Evolutionary conservation across 306 rosid species (phyloP).

Genomic region (Castanea sativa): DNA sequence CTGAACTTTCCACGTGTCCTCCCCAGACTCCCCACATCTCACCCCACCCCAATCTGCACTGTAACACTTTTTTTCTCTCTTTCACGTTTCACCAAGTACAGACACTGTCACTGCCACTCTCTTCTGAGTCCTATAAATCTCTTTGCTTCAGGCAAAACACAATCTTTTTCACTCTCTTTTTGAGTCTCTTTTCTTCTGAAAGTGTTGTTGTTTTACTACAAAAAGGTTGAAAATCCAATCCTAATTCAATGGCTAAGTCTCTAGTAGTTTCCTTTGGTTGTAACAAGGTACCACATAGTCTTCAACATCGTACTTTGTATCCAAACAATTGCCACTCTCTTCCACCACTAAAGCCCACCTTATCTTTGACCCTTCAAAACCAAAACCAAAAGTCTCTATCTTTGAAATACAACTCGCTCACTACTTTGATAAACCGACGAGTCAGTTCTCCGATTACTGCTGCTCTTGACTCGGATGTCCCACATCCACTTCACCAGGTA

Average conservation of each 20-base stretch:
- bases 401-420: not conserved
- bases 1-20: slow-evolving; percentile 31
- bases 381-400: slow-evolving; percentile 7
- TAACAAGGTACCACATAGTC: not conserved
- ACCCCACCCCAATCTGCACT: slow-evolving; percentile 27
- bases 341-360: not conserved
- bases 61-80: not conserved
- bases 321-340: not conserved
- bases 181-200: not conserved
- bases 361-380: not conserved
- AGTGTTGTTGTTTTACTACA: not conserved
- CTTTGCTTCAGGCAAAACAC: not conserved
- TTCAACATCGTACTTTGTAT: slow-evolving; percentile 11
- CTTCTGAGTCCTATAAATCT: not conserved
- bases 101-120: not conserved
- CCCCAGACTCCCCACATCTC: slow-evolving; percentile 15
- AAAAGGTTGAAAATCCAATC: not conserved
- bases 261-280: not conserved
- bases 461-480: slow-evolving; percentile 50
- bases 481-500: slow-evolving; percentile 59
- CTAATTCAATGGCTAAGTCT: slow-evolving; percentile 24
- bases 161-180: not conserved
- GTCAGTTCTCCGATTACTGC: slow-evolving; percentile 20
- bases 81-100: no score
- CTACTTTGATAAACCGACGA: slow-evolving; percentile 24